These are phyloP conservation scores for Laguncularia racemosa DNA, from an alignment of 345 rosid species.

Conservation along the genomic window DNA sequence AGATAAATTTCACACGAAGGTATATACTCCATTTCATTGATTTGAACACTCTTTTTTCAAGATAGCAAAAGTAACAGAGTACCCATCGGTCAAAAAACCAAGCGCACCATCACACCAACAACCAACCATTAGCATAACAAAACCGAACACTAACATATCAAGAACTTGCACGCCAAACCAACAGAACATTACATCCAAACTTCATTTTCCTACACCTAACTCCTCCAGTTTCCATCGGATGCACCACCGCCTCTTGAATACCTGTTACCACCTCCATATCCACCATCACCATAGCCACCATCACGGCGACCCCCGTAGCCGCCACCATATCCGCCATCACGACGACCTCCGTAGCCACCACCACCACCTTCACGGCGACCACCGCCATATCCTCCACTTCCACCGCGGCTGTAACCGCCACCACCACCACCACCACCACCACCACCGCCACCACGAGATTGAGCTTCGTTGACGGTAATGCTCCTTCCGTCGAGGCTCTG, in stretches of 20 bases:
- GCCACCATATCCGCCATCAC: slow-evolving; percentile 26
- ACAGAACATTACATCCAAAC: background rate
- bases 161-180: too few species aligned
- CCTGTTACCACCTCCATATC: slow-evolving; percentile 24
- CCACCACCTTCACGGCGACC: slow-evolving; percentile 30
- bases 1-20: slow-evolving; percentile 3
- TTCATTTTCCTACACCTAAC: slow-evolving; percentile 9
- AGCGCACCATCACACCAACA: background rate
- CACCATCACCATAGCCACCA: slow-evolving; percentile 39
- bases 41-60: background rate
- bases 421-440: slow-evolving; percentile 48
- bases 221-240: slow-evolving; percentile 57
- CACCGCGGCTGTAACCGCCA: slow-evolving; percentile 26
- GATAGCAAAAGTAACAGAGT: background rate
- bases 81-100: background rate
- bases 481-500: slow-evolving; percentile 76
- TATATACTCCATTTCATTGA: slow-evolving; percentile 1
- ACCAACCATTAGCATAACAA: background rate
- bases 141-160: background rate
- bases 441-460: slow-evolving; percentile 54
- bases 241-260: slow-evolving; percentile 44
- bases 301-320: slow-evolving; percentile 28
- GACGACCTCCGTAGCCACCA: slow-evolving; percentile 30
- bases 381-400: slow-evolving; percentile 35
- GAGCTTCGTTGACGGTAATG: slow-evolving; percentile 81